A percentile compares a stretch with the other conserved stretches of the same genome.
Conservation (phyloP, 1,284 basidiomycete genomes). For the Megacollybia platyphylla region DNA sequence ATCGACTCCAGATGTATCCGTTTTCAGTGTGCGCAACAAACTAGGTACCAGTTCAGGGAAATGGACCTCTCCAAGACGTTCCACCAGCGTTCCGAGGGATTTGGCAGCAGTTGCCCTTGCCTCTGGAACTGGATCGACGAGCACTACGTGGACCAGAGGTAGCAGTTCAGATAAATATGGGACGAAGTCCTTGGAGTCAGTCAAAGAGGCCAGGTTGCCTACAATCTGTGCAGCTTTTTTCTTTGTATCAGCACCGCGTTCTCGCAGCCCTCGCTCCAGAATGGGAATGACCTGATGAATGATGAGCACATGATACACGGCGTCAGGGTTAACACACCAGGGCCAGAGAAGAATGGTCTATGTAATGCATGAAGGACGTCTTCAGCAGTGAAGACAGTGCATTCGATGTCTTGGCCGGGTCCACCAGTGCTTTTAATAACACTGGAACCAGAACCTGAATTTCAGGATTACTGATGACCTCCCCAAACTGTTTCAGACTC, state of each 20-base stretch:
- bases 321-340: constrained; percentile 40
- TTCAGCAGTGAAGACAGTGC: constrained; percentile 80
- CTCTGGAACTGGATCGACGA: constrained; percentile 94
- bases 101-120: constrained; percentile 96
- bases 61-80: constrained; percentile 88
- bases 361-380: constrained; percentile 97
- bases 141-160: constrained; percentile 85
- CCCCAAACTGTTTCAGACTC: constrained; percentile 95
- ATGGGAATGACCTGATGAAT: constrained; percentile 78
- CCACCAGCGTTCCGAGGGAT: constrained; percentile 93
- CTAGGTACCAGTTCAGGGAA: constrained; percentile 94
- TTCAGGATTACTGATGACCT: constrained; percentile 91
- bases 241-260: constrained; percentile 89
- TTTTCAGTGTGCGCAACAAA: constrained; percentile 83
- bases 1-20: constrained; percentile 92
- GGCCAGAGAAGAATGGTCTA: constrained; percentile 96
- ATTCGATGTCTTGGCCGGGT: constrained; percentile 84
- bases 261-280: constrained; percentile 85
- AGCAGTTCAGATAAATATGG: constrained; percentile 85
- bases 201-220: constrained; percentile 90
- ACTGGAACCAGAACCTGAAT: constrained; percentile 89
- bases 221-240: constrained; percentile 96
- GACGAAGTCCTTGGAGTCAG: constrained; percentile 94
- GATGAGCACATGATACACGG: constrained; percentile 5
- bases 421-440: constrained; percentile 91